phyloP scores from a whole-genome alignment of 495 filamentous ascomycete species.

The Penicillium pancosmium region DNA sequence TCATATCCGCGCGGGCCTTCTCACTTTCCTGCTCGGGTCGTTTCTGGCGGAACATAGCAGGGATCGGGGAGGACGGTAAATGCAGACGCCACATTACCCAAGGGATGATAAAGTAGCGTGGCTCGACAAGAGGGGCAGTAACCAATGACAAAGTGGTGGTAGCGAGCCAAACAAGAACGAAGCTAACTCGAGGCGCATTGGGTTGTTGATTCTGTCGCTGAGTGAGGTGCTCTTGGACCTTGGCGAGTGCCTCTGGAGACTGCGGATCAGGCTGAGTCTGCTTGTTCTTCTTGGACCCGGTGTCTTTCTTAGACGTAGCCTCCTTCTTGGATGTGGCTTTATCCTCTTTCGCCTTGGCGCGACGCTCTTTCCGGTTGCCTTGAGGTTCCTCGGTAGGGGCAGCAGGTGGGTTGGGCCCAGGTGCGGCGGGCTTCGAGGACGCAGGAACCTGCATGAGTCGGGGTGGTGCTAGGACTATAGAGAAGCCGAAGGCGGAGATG shows the following conservation, averaged over 20 bases:
- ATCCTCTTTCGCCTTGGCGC: conserved; percentile 28
- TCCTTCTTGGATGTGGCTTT: conserved; percentile 27
- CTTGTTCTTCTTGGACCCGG: conserved; percentile 13
- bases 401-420: conserved; percentile 9
- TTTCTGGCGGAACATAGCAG: conserved; percentile 29
- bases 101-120: conserved; percentile 90
- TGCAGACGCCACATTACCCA: conserved; percentile 94
- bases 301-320: conserved; percentile 26
- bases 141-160: conserved; percentile 76
- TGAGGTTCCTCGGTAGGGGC: conserved; percentile 17
- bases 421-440: conserved; percentile 12
- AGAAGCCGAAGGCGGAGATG: conserved; percentile 58
- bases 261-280: conserved; percentile 25
- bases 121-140: conserved; percentile 90
- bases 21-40: conserved; percentile 27
- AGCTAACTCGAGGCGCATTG: conserved; percentile 48
- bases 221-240: conserved; percentile 36
- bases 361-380: conserved; percentile 30
- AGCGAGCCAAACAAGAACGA: conserved; percentile 68
- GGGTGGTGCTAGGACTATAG: conserved; percentile 28
- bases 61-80: conserved; percentile 55
- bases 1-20: conserved; percentile 31
- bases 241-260: conserved; percentile 35
- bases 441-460: conserved; percentile 28
- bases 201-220: conserved; percentile 38